Evolutionary conservation across 2,329 filamentous ascomycete species (phyloP).

Genomic region (Mycosphaerella arachidis): DNA sequence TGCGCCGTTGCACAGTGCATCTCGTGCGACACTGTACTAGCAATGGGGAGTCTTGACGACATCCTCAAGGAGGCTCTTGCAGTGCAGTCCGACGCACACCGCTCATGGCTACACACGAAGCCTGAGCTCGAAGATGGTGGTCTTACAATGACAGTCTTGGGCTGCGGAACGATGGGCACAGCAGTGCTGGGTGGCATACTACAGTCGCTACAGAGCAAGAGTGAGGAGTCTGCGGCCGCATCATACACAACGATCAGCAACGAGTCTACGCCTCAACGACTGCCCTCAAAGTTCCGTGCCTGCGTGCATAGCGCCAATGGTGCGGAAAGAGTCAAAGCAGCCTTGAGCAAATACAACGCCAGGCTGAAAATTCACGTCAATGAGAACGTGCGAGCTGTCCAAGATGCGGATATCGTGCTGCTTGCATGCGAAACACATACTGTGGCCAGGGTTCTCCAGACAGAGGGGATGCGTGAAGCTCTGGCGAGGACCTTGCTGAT

Average conservation of each 20-base stretch:
- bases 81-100: constrained; percentile 25
- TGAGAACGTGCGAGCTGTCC: constrained; percentile 64
- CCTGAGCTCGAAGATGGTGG: constrained; percentile 26
- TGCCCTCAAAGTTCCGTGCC: constrained; percentile 74
- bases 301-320: constrained; percentile 69
- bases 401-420: constrained; percentile 67
- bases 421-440: constrained; percentile 78
- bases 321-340: constrained; percentile 62
- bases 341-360: constrained; percentile 59
- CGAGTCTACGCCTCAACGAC: constrained; percentile 45
- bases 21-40: not conserved
- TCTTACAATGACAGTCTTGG: constrained; percentile 73
- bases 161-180: constrained; percentile 84
- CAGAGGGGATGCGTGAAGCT: constrained; percentile 65
- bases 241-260: not conserved
- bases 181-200: constrained; percentile 79
- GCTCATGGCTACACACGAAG: constrained; percentile 19
- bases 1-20: no score
- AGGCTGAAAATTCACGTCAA: constrained; percentile 64
- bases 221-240: constrained; percentile 30
- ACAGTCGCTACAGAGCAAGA: constrained; percentile 55
- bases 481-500: constrained; percentile 76
- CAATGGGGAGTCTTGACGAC: constrained; percentile 27
- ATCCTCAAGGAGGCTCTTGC: constrained; percentile 29
- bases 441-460: constrained; percentile 63